Evolutionary conservation across 2,329 filamentous ascomycete genomes (phyloP).

Genomic region (Colletotrichum musicola): DNA sequence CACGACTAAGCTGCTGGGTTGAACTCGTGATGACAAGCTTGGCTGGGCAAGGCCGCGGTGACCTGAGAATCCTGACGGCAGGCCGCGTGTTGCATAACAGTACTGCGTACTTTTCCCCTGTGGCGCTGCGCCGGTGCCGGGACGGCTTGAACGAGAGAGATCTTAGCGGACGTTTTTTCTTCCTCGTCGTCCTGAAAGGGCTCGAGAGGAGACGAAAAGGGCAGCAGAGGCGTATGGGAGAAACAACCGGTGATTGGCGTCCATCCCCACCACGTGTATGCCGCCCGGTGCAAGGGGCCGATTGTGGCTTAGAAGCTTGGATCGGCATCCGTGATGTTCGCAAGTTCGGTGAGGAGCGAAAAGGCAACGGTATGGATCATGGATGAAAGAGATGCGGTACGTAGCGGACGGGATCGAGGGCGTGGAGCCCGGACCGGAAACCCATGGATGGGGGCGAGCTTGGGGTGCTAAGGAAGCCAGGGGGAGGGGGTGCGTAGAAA

Average conservation of each 20-base stretch:
- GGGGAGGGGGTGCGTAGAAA: slow-evolving; percentile 7
- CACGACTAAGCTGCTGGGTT: slow-evolving; percentile 10
- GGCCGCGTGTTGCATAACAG: slow-evolving; percentile 12
- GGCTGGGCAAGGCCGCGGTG: slow-evolving; percentile 13
- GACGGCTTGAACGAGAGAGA: slow-evolving; percentile 19
- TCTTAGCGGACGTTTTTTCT: slow-evolving; percentile 21
- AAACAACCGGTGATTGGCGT: slow-evolving; percentile 12
- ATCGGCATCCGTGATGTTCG: slow-evolving; percentile 7
- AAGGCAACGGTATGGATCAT: too few relatives aligned
- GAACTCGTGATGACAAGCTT: neutral
- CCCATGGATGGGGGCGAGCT: slow-evolving; percentile 16
- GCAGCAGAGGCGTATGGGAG: slow-evolving; percentile 14
- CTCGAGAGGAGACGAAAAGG: slow-evolving; percentile 11
- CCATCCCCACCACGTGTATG: slow-evolving; percentile 31
- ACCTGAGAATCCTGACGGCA: slow-evolving; percentile 10
- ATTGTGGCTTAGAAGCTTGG: slow-evolving; percentile 23
- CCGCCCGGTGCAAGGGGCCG: slow-evolving; percentile 23
- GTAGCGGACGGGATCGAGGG: slow-evolving; percentile 10
- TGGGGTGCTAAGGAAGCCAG: neutral
- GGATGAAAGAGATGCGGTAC: neutral
- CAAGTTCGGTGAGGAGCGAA: too few relatives aligned
- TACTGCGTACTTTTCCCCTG: slow-evolving; percentile 2
- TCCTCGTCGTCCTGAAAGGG: slow-evolving; percentile 17
- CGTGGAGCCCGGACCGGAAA: slow-evolving; percentile 33
- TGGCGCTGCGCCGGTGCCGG: slow-evolving; percentile 28